Conservation (phyloP, 139 green algal species). For the Ostreobium quekettii region DNA sequence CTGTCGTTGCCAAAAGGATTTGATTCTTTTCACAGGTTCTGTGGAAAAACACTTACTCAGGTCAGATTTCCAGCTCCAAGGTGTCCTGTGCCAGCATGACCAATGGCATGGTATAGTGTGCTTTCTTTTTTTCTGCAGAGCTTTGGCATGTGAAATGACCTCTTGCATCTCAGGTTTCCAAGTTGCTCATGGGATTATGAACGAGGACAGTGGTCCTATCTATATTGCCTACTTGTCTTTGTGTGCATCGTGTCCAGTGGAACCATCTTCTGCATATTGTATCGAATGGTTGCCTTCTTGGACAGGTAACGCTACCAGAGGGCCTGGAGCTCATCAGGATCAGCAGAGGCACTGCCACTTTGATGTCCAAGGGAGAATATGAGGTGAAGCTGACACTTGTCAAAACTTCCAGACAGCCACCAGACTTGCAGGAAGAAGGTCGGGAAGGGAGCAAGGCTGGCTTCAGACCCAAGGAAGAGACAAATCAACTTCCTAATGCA, state of each 20-base stretch:
- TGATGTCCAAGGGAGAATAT: neutral
- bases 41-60: too few relatives aligned
- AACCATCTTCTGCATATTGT: neutral
- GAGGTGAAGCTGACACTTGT: neutral
- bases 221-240: neutral
- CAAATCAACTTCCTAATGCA: neutral
- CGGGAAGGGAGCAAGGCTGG: neutral
- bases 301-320: neutral
- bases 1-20: too few relatives aligned
- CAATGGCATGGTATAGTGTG: too few relatives aligned
- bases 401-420: neutral
- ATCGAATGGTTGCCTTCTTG: neutral
- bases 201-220: neutral
- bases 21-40: too few relatives aligned
- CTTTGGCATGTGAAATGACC: too few relatives aligned
- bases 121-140: too few relatives aligned
- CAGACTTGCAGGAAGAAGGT: neutral
- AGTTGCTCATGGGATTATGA: neutral
- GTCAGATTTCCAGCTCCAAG: too few relatives aligned
- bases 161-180: neutral
- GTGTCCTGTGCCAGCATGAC: too few relatives aligned
- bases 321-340: neutral
- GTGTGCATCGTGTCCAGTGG: neutral
- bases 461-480: neutral
- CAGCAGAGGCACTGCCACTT: neutral